A percentile compares a stretch with the other conserved stretches of the same genome.
phyloP scores from a whole-genome alignment of 768 basidiomycete species.

The Mrakia gelida region DNA sequence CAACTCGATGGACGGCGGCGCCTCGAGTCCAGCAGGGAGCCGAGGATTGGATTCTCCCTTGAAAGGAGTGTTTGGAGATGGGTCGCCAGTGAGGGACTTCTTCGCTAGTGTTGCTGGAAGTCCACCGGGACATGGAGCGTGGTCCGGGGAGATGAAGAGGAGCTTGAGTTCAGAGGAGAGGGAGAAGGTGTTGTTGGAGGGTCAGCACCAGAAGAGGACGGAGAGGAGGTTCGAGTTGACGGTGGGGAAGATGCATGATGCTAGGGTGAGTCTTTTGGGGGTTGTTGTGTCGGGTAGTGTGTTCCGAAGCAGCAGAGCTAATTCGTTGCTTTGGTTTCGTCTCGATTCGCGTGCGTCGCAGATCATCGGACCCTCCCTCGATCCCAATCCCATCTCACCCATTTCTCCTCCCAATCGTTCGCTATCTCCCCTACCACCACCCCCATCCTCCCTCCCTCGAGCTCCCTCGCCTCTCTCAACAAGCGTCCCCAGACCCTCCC shows the following conservation, averaged over 20 bases:
- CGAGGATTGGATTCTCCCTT: not conserved
- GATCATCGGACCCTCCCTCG: not conserved
- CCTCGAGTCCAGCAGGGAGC: no score
- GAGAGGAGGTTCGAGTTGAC: conserved; percentile 12
- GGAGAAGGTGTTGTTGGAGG: no score
- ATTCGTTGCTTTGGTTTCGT: not conserved
- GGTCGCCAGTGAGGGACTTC: not conserved
- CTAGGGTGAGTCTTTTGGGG: conserved; percentile 13
- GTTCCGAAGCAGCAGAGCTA: no score
- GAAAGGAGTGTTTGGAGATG: not conserved
- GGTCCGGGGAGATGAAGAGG: not conserved
- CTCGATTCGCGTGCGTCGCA: not conserved
- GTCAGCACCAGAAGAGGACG: not conserved
- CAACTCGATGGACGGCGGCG: not conserved
- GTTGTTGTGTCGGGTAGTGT: no score
- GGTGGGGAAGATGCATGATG: not conserved
- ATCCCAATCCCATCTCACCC: not conserved
- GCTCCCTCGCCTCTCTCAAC: no score
- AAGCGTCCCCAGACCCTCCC: not conserved
- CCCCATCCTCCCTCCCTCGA: not conserved
- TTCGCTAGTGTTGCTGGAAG: not conserved
- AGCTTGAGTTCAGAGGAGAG: not conserved
- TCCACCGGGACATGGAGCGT: not conserved
- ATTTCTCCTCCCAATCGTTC: not conserved
- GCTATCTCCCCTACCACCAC: not conserved